Percentiles rank a stretch among this genome's conserved stretches.
Evolutionary conservation across 2,329 filamentous ascomycete species (phyloP).

Genomic region (Arthrobotrys sphaeroides): DNA sequence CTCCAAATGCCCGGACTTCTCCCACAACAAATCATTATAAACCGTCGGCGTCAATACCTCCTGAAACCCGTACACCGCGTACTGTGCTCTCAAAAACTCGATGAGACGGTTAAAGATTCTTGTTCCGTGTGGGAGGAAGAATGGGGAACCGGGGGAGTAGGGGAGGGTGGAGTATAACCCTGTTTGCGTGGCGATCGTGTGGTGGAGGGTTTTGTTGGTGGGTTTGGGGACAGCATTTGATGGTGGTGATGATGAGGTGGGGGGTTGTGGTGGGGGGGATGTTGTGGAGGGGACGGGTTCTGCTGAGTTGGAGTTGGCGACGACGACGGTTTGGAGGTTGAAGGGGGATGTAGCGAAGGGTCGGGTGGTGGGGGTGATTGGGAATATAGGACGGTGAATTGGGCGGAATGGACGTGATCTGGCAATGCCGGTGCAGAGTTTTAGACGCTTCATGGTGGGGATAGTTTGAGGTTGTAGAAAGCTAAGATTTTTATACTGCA

Average conservation of each 20-base stretch:
- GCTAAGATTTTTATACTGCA: not conserved
- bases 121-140: slow-evolving; percentile 83
- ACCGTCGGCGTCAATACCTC: slow-evolving; percentile 91
- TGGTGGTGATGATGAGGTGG: not conserved
- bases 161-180: slow-evolving; percentile 79
- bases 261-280: not conserved
- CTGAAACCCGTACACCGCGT: slow-evolving; percentile 83
- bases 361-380: slow-evolving; percentile 47
- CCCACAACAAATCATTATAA: slow-evolving; percentile 88
- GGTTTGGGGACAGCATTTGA: not conserved
- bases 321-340: slow-evolving; percentile 66
- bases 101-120: slow-evolving; percentile 85
- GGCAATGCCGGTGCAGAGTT: slow-evolving; percentile 18
- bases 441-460: slow-evolving; percentile 40
- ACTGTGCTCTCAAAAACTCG: slow-evolving; percentile 82
- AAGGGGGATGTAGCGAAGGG: slow-evolving; percentile 58
- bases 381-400: not conserved
- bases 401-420: not conserved
- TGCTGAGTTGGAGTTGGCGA: slow-evolving; percentile 54
- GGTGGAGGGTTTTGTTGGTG: slow-evolving; percentile 41
- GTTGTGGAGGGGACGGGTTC: not conserved
- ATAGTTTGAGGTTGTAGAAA: not conserved
- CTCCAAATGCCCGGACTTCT: slow-evolving; percentile 83
- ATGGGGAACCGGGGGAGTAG: slow-evolving; percentile 82
- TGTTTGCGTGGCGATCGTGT: slow-evolving; percentile 10